These are phyloP conservation scores for Eucalyptus albens DNA, from an alignment of 345 rosid genomes.

Conservation along the genomic window DNA sequence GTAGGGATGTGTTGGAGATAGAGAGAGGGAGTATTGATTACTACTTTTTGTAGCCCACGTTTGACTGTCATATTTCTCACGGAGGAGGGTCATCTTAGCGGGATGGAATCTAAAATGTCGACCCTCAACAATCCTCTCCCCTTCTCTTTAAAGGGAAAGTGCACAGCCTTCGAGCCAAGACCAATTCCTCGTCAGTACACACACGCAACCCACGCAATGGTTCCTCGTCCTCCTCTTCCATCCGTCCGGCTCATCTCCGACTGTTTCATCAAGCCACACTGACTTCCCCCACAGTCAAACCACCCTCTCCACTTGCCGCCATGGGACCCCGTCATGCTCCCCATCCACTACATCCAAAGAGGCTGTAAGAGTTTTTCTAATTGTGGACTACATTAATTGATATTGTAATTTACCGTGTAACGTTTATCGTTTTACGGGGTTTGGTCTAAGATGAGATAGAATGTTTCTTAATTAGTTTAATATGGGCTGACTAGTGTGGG, in stretches of 20 bases:
- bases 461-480: too few relatives aligned
- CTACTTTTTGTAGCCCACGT: neutral
- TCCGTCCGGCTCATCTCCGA: slow-evolving; percentile 23
- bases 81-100: too few relatives aligned
- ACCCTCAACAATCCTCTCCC: neutral
- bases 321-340: slow-evolving; percentile 65
- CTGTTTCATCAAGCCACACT: slow-evolving; percentile 39
- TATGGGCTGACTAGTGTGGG: too few relatives aligned
- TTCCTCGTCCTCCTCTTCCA: neutral
- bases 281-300: slow-evolving; percentile 14
- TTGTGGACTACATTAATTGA: too few relatives aligned
- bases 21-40: too few relatives aligned
- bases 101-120: neutral
- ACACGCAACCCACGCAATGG: neutral
- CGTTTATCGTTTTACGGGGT: too few relatives aligned
- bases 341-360: slow-evolving; percentile 57
- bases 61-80: neutral
- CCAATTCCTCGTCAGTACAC: neutral
- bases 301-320: slow-evolving; percentile 39
- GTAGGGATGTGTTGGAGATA: too few relatives aligned
- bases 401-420: too few relatives aligned
- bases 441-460: too few relatives aligned
- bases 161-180: neutral
- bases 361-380: too few relatives aligned
- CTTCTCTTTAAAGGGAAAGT: neutral